phyloP scores from a whole-genome alignment of 2,329 filamentous ascomycete species.

The Lomentospora prolificans region DNA sequence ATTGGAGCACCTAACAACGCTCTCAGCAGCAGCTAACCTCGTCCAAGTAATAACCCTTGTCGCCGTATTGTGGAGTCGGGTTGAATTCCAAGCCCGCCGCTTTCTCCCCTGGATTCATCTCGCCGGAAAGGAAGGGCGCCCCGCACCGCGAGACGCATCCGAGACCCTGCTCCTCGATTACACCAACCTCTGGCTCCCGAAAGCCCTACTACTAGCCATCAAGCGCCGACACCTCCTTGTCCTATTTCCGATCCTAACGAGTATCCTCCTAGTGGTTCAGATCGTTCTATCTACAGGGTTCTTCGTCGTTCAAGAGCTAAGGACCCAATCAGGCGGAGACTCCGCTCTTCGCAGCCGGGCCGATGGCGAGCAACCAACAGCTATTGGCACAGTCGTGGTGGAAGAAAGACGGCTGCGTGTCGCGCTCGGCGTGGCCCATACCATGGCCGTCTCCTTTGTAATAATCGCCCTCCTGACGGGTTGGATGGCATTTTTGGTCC shows the following conservation, averaged over 20 bases:
- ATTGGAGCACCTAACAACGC: too few species aligned
- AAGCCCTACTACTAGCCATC: constrained; percentile 15
- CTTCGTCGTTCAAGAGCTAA: constrained; percentile 16
- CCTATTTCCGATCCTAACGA: constrained; percentile 14
- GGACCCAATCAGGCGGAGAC: constrained; percentile 11
- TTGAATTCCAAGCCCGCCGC: constrained; percentile 18
- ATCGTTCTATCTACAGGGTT: constrained; percentile 19
- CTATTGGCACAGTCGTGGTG: neutral
- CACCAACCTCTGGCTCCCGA: constrained; percentile 14
- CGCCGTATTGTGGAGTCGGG: constrained; percentile 17
- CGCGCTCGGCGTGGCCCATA: constrained; percentile 15
- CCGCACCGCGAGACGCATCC: constrained; percentile 10
- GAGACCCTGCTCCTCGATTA: constrained; percentile 19
- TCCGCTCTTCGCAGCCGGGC: neutral
- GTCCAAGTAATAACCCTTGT: constrained; percentile 16
- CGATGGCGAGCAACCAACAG: neutral
- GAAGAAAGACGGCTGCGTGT: constrained; percentile 11
- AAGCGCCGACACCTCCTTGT: constrained; percentile 19
- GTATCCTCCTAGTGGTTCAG: constrained; percentile 16
- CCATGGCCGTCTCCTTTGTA: constrained; percentile 16
- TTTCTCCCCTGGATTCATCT: constrained; percentile 21
- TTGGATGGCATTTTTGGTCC: constrained; percentile 18
- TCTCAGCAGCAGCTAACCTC: too few species aligned
- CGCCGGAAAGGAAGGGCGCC: constrained; percentile 5
- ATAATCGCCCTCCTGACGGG: constrained; percentile 13